phyloP scores from a whole-genome alignment of 2,329 filamentous ascomycete genomes.

The Exophiala phaeomuriformis region DNA sequence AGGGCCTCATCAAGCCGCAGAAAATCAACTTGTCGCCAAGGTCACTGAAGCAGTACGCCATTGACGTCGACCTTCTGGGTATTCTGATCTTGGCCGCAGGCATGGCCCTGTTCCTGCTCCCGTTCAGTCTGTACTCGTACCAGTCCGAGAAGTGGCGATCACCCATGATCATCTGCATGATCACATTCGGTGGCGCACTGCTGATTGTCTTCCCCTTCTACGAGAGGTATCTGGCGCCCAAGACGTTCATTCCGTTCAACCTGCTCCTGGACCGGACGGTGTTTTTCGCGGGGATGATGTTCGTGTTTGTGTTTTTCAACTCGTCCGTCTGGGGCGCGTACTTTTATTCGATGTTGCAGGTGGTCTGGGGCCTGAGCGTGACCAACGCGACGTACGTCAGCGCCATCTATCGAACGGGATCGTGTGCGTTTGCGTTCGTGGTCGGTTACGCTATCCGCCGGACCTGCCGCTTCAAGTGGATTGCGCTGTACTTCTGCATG shows the following conservation, averaged over 20 bases:
- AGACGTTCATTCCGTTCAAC: constrained; percentile 48
- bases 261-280: constrained; percentile 31
- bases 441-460: constrained; percentile 43
- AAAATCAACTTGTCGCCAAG: constrained; percentile 38
- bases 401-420: constrained; percentile 43
- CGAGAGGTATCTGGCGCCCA: constrained; percentile 46
- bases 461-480: constrained; percentile 45
- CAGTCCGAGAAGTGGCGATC: constrained; percentile 37
- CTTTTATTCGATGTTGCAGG: constrained; percentile 21
- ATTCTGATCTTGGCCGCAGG: constrained; percentile 50
- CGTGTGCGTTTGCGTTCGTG: constrained; percentile 47
- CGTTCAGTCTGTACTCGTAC: constrained; percentile 49
- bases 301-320: constrained; percentile 23
- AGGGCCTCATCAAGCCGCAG: constrained; percentile 45
- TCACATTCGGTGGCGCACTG: constrained; percentile 47
- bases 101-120: constrained; percentile 56
- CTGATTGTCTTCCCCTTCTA: constrained; percentile 49
- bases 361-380: constrained; percentile 40
- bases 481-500: constrained; percentile 41
- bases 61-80: constrained; percentile 56
- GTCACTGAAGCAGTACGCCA: constrained; percentile 45
- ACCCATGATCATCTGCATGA: constrained; percentile 43
- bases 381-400: constrained; percentile 38
- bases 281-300: constrained; percentile 15
- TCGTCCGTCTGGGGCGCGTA: constrained; percentile 30